Conservation (phyloP, 345 rosid species). For the rapeseed (Brassica napus) region DNA sequence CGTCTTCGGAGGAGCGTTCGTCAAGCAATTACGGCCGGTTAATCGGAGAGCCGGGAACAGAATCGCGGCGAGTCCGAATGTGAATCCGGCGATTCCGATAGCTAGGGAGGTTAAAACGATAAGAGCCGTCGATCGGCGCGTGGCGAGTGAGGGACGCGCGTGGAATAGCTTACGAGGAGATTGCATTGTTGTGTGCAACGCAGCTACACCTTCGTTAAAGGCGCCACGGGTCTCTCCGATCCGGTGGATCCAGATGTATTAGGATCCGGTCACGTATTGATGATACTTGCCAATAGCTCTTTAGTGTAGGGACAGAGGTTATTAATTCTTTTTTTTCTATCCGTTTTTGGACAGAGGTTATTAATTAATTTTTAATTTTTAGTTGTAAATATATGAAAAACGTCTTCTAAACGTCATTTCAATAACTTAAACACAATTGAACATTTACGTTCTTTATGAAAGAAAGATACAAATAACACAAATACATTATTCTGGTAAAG, state of each 20-base stretch:
- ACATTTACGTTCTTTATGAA: background rate
- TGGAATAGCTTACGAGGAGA: constrained; percentile 64
- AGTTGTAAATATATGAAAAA: background rate
- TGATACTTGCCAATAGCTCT: background rate
- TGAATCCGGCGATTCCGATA: constrained; percentile 66
- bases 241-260: constrained; percentile 29
- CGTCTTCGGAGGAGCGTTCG: constrained; percentile 50
- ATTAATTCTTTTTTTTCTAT: too few species aligned
- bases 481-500: too few species aligned
- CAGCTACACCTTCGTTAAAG: constrained; percentile 21
- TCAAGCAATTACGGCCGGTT: constrained; percentile 33
- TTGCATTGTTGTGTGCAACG: constrained; percentile 53
- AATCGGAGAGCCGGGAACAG: constrained; percentile 40
- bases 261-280: constrained; percentile 29
- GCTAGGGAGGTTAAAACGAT: constrained; percentile 47
- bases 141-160: constrained; percentile 44
- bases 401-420: background rate
- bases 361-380: background rate
- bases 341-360: background rate
- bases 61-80: constrained; percentile 54
- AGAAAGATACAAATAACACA: too few species aligned
- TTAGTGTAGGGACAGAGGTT: background rate
- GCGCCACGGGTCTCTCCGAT: constrained; percentile 20
- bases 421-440: background rate
- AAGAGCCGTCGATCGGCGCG: constrained; percentile 56